Conservation (phyloP, 805 yeast genomes). For the Myxozyma geophila region DNA sequence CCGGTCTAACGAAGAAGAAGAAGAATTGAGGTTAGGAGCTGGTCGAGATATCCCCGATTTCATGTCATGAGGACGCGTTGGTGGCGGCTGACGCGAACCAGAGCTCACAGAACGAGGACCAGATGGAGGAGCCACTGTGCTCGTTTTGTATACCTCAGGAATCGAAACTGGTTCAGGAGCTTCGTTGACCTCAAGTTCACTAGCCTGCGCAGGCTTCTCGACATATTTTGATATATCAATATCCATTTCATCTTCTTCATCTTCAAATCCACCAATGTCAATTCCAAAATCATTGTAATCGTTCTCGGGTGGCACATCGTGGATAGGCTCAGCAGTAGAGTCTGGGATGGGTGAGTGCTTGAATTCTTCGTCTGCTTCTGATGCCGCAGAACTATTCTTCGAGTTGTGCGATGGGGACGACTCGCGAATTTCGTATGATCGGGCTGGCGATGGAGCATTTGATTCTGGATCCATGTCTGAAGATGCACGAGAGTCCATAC, state of each 20-base stretch:
- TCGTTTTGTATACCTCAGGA: constrained; percentile 17
- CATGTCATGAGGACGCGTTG: neutral
- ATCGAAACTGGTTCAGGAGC: neutral
- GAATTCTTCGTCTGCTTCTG: neutral
- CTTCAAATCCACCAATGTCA: constrained; percentile 24
- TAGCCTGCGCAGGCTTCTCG: neutral
- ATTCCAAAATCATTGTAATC: constrained; percentile 28
- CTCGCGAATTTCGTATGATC: no score
- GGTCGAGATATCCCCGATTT: no score
- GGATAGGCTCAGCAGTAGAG: constrained; percentile 3
- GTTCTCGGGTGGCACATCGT: neutral
- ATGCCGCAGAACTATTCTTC: neutral
- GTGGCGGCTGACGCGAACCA: neutral
- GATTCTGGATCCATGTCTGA: no score
- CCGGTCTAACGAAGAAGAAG: neutral
- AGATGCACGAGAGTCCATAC: no score
- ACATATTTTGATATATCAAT: neutral
- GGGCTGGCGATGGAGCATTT: no score
- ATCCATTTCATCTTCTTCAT: constrained; percentile 20
- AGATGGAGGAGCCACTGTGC: neutral
- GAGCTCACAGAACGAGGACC: neutral
- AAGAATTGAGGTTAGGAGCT: neutral
- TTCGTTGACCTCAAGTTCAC: neutral
- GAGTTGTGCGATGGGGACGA: neutral
- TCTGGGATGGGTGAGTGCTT: neutral